phyloP scores from a whole-genome alignment of 2,329 filamentous ascomycete genomes.

The Xylariaceae sp. region DNA sequence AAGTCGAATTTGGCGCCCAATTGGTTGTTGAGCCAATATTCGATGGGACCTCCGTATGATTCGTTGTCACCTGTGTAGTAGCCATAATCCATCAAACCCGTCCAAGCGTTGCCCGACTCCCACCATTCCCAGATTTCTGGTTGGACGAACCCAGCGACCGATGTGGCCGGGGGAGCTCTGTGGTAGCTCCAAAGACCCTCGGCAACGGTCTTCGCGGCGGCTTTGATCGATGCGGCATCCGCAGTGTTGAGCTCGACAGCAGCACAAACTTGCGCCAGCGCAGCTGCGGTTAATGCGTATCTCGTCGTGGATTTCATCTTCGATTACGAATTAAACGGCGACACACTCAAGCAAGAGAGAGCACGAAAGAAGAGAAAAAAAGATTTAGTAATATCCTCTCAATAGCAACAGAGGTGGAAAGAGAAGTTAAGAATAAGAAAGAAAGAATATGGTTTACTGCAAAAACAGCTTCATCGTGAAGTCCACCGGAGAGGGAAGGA shows the following conservation, averaged over 20 bases:
- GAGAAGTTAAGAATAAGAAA: too few relatives aligned
- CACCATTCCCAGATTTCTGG: constrained; percentile 34
- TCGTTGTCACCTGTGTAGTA: constrained; percentile 41
- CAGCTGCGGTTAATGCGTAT: constrained; percentile 14
- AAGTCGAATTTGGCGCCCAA: constrained; percentile 45
- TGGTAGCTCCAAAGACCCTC: constrained; percentile 30
- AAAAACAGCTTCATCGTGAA: too few relatives aligned
- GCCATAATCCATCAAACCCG: constrained; percentile 38
- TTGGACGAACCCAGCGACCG: constrained; percentile 33
- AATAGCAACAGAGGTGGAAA: too few relatives aligned
- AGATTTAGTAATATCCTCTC: too few relatives aligned
- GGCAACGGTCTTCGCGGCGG: constrained; percentile 24
- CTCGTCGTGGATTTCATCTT: too few relatives aligned
- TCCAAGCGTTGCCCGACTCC: constrained; percentile 31
- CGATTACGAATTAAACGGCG: too few relatives aligned
- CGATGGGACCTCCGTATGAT: constrained; percentile 45
- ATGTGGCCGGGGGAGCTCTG: constrained; percentile 27
- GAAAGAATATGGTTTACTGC: too few relatives aligned
- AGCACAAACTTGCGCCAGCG: constrained; percentile 15
- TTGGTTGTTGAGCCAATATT: constrained; percentile 43
- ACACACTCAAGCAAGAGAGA: not conserved
- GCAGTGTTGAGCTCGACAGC: constrained; percentile 24
- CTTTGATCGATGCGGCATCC: constrained; percentile 24
- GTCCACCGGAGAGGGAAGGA: too few relatives aligned
- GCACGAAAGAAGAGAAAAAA: not conserved